Evolutionary conservation across 2,329 filamentous ascomycete genomes (phyloP), one percentile per base, ranked within the genome.

Genomic region (Metarhizium robertsii): DNA sequence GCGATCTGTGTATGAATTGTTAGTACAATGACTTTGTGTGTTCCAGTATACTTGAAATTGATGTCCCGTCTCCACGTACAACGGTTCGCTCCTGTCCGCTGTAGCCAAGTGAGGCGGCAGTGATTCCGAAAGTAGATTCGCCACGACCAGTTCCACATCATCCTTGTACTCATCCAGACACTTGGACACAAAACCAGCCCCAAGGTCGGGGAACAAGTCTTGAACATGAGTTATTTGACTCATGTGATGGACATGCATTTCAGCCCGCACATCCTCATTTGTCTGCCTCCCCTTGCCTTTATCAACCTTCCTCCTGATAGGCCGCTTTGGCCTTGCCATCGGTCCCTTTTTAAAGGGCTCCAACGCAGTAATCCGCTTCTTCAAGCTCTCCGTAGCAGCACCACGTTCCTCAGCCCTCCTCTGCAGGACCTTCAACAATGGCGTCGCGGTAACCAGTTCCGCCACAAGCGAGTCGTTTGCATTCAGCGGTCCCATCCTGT

Each of bases 191-290:
- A 96, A 97, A 0, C 80, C 88, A 4, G 88, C 86, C 5, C 92
- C 91, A 10, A 97, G 75, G 59, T 95, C 84, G 0, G 92, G 90
- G 65, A 97, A 96, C 0, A 97, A 76, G 66, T 99, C 92, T 66
- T 96, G 91, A n/a, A 99, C 79, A 67, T 95, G 90, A 0, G 87
- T 87, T 53, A 97, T 84, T 51, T 92, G 82, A 62, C 87, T 92
- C 82, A 95, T 87, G 46, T 79, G 85, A 69, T 96, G 90, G 25
- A 92, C 74, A 64, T 94, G 89, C 38, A 92, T 74, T 47, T 80
- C 75, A 2, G 68, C 69, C 6, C 71, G 64, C 6, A 65, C 60
- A 6, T 78, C 73, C 7, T 69, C 66, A 5, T 64, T 65, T 3
- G 69, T 65, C 56, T 70, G 72, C 13, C 70, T 67, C 2, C 72